phyloP scores from a whole-genome alignment of 2,329 filamentous ascomycete genomes.

The Beauveria brongniartii region DNA sequence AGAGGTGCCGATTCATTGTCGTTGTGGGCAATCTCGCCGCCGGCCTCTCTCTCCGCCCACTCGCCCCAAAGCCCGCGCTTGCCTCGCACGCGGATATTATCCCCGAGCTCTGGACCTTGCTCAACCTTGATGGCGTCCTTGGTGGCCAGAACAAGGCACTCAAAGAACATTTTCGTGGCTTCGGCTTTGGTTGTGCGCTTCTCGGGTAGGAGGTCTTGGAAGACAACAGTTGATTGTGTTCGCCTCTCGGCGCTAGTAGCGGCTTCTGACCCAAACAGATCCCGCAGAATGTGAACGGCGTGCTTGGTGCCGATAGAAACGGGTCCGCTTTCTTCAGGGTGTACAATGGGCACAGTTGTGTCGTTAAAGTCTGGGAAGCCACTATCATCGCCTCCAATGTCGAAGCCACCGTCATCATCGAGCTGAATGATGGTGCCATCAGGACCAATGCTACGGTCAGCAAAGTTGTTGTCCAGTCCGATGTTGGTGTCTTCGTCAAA shows the following conservation, averaged over 20 bases:
- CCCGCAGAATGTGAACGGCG: constrained; percentile 87
- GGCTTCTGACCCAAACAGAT: constrained; percentile 70
- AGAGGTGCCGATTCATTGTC: constrained; percentile 28
- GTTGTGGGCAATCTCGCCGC: constrained; percentile 50
- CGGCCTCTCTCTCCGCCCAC: constrained; percentile 77
- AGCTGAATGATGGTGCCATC: constrained; percentile 50
- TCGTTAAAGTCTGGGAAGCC: constrained; percentile 57
- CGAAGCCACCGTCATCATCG: constrained; percentile 18
- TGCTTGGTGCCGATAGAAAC: constrained; percentile 90
- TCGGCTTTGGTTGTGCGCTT: constrained; percentile 73
- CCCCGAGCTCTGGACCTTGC: constrained; percentile 69
- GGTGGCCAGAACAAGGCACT: constrained; percentile 88
- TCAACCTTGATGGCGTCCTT: constrained; percentile 98
- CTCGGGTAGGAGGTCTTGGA: constrained; percentile 87
- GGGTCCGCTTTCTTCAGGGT: constrained; percentile 75
- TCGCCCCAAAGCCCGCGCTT: constrained; percentile 96
- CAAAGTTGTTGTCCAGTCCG: constrained; percentile 39
- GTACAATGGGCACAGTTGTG: constrained; percentile 64
- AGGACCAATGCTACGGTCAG: constrained; percentile 43
- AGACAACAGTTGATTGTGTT: constrained; percentile 69
- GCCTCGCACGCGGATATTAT: constrained; percentile 72
- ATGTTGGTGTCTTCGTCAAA: constrained; percentile 58
- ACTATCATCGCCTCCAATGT: constrained; percentile 55
- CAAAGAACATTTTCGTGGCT: constrained; percentile 99
- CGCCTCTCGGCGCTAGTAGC: constrained; percentile 63